phyloP scores from a whole-genome alignment of 345 rosid genomes.

The Eucalyptus cladocalyx region DNA sequence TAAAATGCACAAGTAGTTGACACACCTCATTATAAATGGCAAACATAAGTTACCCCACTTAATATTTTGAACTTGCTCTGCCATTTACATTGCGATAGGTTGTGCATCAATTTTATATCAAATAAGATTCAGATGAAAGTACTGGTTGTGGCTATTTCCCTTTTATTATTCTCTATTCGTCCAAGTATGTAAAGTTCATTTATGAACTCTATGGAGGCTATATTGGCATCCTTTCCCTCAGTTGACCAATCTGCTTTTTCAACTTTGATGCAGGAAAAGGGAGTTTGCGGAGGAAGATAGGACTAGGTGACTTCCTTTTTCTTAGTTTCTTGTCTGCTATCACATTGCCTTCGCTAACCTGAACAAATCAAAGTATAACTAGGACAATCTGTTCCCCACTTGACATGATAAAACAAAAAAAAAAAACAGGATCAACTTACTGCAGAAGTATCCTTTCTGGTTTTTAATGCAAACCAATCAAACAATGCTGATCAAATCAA shows the following conservation, averaged over 20 bases:
- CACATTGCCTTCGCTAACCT: not conserved
- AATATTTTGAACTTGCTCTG: not conserved
- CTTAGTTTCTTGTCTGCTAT: not conserved
- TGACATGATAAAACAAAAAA: not conserved
- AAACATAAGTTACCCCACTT: not conserved
- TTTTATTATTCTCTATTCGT: not conserved
- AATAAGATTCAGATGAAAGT: accelerated
- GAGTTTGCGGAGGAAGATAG: not conserved
- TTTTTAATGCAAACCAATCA: not conserved
- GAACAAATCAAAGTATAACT: not conserved
- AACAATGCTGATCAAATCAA: not conserved
- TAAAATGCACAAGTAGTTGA: not conserved
- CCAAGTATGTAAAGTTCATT: not conserved
- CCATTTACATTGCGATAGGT: not conserved
- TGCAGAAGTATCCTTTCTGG: not conserved
- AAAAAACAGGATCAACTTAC: not conserved
- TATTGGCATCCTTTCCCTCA: not conserved
- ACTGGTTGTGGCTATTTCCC: not conserved
- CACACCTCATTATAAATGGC: not conserved
- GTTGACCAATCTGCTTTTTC: not conserved
- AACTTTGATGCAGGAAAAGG: not conserved
- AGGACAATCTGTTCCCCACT: not conserved
- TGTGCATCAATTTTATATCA: not conserved
- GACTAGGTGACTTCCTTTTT: not conserved
- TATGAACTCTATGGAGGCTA: not conserved